Base-by-base conservation (phyloP, 1,139 yeast genomes). In the Kluyveromyces sp. region DNA sequence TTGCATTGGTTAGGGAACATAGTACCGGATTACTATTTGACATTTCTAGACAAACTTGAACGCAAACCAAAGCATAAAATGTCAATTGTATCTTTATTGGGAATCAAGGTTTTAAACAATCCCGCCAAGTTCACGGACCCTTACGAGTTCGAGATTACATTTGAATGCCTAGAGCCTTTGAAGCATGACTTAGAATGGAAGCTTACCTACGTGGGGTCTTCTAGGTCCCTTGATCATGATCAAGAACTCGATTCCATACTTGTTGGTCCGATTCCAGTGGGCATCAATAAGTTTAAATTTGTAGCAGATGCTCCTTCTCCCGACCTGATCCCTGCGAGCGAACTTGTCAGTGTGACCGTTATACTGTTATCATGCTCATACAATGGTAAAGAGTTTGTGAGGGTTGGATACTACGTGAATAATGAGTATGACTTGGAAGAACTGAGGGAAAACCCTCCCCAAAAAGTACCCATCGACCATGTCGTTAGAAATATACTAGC, bases 191-290 rank as follows among this genome's bases (percentile, higher is more conserved):
- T 92, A 49, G 98, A 94, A 64, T 92, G 98, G 98, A 92, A 92
- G 63, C 70, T 92, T 50, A 92, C 96, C 3, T 92, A 92, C 56
- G 98, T 92, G 41, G 98, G 99, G 1, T 85, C 95, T 7, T 88
- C 96, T 1, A 75, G 94, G 43, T 87, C 96, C 30, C 64, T 87
- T 47, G 96, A 92, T 54, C 96, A 92, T 56, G 99, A 92, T 64
- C 98, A 94, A 66, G 97, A 89, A 61, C 70, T 92, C 45, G 99
- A 92, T 60, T 87, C 96, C 2, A 80, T 94, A 38, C 70, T 94
- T 20, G 99, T 92, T 3, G 98, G 99, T 0, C 99, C 98, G 0
- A 95, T 92, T 3, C 99, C 98, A 0, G 95, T 92, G 3, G 99
- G 99, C 1, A 80, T 92, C 42, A 92, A 92, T 61, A 89, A 92